phyloP scores from a whole-genome alignment of 108 stramenopile species.

The Nitzschia sp. region DNA sequence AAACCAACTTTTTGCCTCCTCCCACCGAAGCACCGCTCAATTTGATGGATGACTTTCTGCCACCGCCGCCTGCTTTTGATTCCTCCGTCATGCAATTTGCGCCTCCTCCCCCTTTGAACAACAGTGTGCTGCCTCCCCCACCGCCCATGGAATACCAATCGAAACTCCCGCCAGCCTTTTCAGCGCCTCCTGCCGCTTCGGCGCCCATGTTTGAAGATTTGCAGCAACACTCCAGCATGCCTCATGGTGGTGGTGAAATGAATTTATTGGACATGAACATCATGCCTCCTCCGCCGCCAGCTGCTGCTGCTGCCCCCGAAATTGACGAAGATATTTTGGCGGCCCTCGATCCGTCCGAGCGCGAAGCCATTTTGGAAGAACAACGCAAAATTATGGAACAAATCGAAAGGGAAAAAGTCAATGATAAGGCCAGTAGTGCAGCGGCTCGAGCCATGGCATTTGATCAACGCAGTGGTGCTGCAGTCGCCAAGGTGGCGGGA shows the following conservation, averaged over 20 bases:
- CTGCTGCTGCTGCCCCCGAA: slow-evolving; percentile 1
- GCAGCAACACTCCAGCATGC: slow-evolving; percentile 11
- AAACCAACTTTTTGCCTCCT: slow-evolving; percentile 41
- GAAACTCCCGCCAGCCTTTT: slow-evolving; percentile 22
- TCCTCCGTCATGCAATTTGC: slow-evolving; percentile 12
- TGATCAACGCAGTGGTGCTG: slow-evolving; percentile 42
- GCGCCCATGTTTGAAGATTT: slow-evolving; percentile 56
- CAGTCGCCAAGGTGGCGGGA: slow-evolving; percentile 37
- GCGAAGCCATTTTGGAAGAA: slow-evolving; percentile 68
- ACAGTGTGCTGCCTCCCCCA: slow-evolving; percentile 19
- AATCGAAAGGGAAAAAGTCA: slow-evolving; percentile 60
- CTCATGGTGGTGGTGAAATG: not conserved
- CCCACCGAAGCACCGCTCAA: not conserved
- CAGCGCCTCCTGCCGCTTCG: slow-evolving; percentile 34
- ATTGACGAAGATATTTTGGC: slow-evolving; percentile 45
- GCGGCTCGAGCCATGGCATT: slow-evolving; percentile 47
- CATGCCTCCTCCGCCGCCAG: slow-evolving; percentile 6
- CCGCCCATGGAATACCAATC: slow-evolving; percentile 12
- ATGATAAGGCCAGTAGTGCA: slow-evolving; percentile 54
- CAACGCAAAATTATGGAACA: slow-evolving; percentile 70
- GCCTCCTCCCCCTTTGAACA: slow-evolving; percentile 33
- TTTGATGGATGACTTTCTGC: not conserved
- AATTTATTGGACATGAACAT: slow-evolving; percentile 12
- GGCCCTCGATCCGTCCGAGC: slow-evolving; percentile 58
- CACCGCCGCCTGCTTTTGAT: slow-evolving; percentile 64